Evolutionary conservation across 2,329 filamentous ascomycete genomes (phyloP).

Genomic region (Penicillium psychrosexuale): DNA sequence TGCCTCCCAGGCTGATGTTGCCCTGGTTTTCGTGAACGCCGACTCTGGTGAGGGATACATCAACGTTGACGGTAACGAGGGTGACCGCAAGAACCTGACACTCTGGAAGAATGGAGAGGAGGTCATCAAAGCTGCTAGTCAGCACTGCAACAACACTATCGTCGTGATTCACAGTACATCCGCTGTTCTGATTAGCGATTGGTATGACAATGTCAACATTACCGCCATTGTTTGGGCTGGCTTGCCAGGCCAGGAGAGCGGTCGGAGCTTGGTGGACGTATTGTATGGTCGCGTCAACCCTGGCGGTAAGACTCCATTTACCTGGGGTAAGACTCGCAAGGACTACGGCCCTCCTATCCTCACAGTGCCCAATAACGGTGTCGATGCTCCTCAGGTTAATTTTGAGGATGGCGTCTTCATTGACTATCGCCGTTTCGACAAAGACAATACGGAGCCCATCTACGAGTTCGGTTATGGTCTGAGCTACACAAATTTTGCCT

Average conservation of each 20-base stretch:
- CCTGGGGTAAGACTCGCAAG: slow-evolving; percentile 52
- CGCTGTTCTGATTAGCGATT: slow-evolving; percentile 69
- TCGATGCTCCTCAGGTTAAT: slow-evolving; percentile 55
- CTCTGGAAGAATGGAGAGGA: slow-evolving; percentile 80
- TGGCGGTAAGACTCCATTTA: slow-evolving; percentile 61
- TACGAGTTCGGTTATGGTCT: slow-evolving; percentile 63
- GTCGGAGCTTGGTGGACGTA: slow-evolving; percentile 70
- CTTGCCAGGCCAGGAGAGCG: slow-evolving; percentile 71
- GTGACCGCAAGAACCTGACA: slow-evolving; percentile 89
- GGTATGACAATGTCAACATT: slow-evolving; percentile 61
- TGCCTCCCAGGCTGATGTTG: slow-evolving; percentile 52
- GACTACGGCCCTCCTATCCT: slow-evolving; percentile 58
- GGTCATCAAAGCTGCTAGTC: slow-evolving; percentile 75
- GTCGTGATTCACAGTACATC: slow-evolving; percentile 86
- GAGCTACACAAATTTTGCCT: slow-evolving; percentile 61
- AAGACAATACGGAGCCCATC: slow-evolving; percentile 53
- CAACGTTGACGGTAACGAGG: slow-evolving; percentile 73
- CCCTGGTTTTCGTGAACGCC: slow-evolving; percentile 85
- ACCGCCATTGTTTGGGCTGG: slow-evolving; percentile 74
- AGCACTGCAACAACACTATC: slow-evolving; percentile 80
- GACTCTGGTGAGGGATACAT: slow-evolving; percentile 86
- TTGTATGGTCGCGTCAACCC: slow-evolving; percentile 67
- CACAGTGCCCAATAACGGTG: slow-evolving; percentile 57
- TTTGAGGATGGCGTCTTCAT: slow-evolving; percentile 62
- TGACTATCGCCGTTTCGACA: slow-evolving; percentile 53